Percentiles rank a stretch among this genome's conserved stretches.
Conservation (phyloP, 2,329 filamentous ascomycete genomes). For the Davidsoniella neocaledoniae region DNA sequence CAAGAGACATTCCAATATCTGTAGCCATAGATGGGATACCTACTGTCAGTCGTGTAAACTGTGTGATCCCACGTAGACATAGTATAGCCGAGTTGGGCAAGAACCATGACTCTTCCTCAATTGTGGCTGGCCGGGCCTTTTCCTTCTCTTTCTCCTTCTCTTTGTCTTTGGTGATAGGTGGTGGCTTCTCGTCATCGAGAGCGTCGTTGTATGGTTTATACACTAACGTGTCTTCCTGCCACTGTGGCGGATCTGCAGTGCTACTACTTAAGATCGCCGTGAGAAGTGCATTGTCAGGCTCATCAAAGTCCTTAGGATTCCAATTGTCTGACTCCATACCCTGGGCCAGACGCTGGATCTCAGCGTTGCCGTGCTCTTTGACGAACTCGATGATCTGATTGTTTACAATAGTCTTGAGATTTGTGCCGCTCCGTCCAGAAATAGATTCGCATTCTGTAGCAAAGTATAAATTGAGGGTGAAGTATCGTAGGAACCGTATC, state of each 20-base stretch:
- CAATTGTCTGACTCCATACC: constrained; percentile 69
- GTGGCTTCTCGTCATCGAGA: constrained; percentile 20
- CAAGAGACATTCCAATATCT: constrained; percentile 61
- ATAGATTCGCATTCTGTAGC: constrained; percentile 76
- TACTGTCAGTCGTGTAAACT: constrained; percentile 67
- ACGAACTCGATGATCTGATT: constrained; percentile 70
- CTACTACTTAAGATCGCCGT: constrained; percentile 50
- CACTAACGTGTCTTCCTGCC: constrained; percentile 44
- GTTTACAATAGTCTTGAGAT: constrained; percentile 65
- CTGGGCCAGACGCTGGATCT: constrained; percentile 58
- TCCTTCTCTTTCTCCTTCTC: constrained; percentile 44
- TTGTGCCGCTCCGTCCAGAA: constrained; percentile 58
- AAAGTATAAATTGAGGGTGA: constrained; percentile 66
- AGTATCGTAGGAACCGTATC: constrained; percentile 61
- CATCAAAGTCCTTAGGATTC: constrained; percentile 59
- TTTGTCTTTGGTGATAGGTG: constrained; percentile 32
- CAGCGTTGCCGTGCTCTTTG: constrained; percentile 48
- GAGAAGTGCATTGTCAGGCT: constrained; percentile 43
- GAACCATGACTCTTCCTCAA: constrained; percentile 74
- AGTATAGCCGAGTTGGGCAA: constrained; percentile 69
- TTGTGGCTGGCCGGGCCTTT: constrained; percentile 52
- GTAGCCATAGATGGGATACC: constrained; percentile 78
- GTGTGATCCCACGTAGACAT: constrained; percentile 65
- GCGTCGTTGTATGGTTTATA: constrained; percentile 32
- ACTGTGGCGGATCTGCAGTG: constrained; percentile 50